Base-by-base conservation (phyloP, 2,329 filamentous ascomycete genomes). In the Talaromyces pinophilus region DNA sequence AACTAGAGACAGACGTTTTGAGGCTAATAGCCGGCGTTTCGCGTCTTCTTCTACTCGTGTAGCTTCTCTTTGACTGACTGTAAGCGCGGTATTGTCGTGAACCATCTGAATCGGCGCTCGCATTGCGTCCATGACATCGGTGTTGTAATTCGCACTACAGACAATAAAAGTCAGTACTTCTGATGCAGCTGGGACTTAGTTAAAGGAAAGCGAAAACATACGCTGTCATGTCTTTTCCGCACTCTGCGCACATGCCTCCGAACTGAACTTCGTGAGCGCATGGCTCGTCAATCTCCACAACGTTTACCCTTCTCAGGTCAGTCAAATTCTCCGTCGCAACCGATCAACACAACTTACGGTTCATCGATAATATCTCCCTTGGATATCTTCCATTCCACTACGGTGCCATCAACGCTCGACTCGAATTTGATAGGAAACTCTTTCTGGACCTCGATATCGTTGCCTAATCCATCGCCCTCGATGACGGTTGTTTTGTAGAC, bases 211-310 rank as follows among this genome's bases (percentile, higher is more conserved):
- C 4, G 10, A 62, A 59, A 33, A 42, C 83, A 70, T 80, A 86
- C 84, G 92, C 89, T 64, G 92, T 97, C 93, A 99, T 97, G 80
- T 98, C 93, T 79, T 94, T 92, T 69, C 95, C 95, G 79, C 95
- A 99, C 69, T 93, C 87, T 67, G 89, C 92, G 80, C 95, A 99
- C 71, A 99, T 86, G 54, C 93, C 93, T 65, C 91, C 90, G 75
- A 92, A 97, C 78, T 98, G 94, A 48, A 96, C 86, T 72, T 94
- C 91, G 80, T 99, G 95, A 35, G 90, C 86, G 79, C 95, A 99
- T 65, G 91, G 88, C 81, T 99, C 95, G 73, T 97, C 91, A 63
- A 99, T 90, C 67, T 92, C 89, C 67, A 93, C 87, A 68, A 90
- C 78, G 25, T 83, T 79, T 40, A 84, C 78, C 30, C 86, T 87